Base-by-base conservation (phyloP, 306 rosid genomes). In the Leucaena leucocephala region DNA sequence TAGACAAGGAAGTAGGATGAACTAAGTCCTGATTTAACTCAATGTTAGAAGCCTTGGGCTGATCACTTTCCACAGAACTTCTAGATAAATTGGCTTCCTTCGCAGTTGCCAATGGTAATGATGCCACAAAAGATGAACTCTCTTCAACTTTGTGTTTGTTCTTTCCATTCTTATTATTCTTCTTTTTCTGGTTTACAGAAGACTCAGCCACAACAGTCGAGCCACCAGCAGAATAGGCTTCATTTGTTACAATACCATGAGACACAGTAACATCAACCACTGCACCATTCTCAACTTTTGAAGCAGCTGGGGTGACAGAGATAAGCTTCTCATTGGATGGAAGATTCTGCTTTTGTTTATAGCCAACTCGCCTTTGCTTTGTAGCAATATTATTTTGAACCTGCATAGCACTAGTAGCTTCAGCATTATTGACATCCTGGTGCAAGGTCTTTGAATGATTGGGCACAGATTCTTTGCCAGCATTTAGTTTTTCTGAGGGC, bases 81-180 rank as follows among this genome's bases (percentile, higher is more conserved):
- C 68, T 86, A 61, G 80, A 84, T 79, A 44, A 59, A 72, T 57
- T 68, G 22, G 85, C 72, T 75, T 87, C 96, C 79, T 87, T 87
- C 58, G 90, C 82, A n/a, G 73, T 34, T 46, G 74, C 76, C 12
- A 77, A 76, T 73, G 85, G 78, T 57, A 64, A 22, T 65, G 88
- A 22, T 59, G 88, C 75, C 72, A 83, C 80, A 40, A 72, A 45
- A 39, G 76, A 68, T 42, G 84, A 84, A 71, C 78, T 67, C 46
- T 78, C 90, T 40, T 93, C 97, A 59, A 82, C 80, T 82, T 82
- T 91, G 66, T 85, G 91, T 87, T 88, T 92, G 85, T 78, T 87
- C 90, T 81, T 95, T 43, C 81, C 85, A 87, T 49, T 90, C 88
- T 86, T 85, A 78, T 44, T 83, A 83, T 81, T 82, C 84, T 90